Evolutionary conservation across 1,284 basidiomycete species (phyloP), one percentile per base, ranked within the genome.

Genomic region (Tranzscheliella williamsii): DNA sequence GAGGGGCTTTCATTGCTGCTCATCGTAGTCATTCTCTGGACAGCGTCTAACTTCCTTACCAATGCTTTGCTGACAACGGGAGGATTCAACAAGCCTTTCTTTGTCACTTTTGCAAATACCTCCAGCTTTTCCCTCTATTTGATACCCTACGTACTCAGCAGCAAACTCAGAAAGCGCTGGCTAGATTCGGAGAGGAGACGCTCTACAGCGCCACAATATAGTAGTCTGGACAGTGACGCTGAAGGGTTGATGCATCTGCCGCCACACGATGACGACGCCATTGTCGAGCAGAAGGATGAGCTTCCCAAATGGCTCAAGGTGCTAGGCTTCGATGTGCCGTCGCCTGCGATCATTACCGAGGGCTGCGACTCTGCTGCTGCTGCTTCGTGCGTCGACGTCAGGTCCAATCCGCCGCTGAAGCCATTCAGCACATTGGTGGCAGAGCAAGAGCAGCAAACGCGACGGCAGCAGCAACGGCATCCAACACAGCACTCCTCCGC

Each of bases 101-200:
- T 76, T 15, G 70, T 91, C 35, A 95, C 91, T 2, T 95, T 91
- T 70, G 80, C 91, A 70, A 90, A 87, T 78, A 94, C 91, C 0
- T 87, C 90, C 47, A 83, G 88, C 8, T 98, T 96, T 77, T 81
- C 86, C n/a, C 70, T 94, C 16, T 97, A 97, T 79, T 85, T 98
- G 21, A 70, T 96, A 8, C 90, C 91, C 0, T 85, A 83, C 70
- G 42, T 78, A 57, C 73, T 74, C 22, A 31, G 46, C 39, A 31
- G 42, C 7, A 42, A 38, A 15, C 17, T 60, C 15, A 31, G 51
- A 11, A 44, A 31, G 24, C 27, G 57, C 15, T 61, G 57, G 52
- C 8, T 37, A 9, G 9, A 37, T 9, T 9, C 35, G 11, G 35
- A 23, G 32, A 9, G 18, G 8, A 13, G 8, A 9, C 11, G 8